Evolutionary conservation across 75 land plant species (phyloP).

Genomic region (Selaginella tamariscina): DNA sequence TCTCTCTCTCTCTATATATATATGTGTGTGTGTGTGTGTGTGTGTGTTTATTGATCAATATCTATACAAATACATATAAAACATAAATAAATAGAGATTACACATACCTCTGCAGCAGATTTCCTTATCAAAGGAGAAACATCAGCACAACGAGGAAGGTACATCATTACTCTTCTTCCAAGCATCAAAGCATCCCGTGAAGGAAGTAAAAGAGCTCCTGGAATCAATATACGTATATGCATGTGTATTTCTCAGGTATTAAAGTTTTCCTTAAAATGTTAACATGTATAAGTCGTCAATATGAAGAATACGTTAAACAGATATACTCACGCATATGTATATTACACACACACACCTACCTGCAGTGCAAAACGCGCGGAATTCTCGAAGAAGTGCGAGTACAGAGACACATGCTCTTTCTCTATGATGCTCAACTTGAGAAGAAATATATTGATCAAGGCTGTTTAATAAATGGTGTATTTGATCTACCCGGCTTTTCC

Average conservation of each 20-base stretch:
- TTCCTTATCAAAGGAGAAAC: constrained; percentile 53
- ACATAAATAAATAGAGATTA: not conserved
- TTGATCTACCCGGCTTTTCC: constrained; percentile 85
- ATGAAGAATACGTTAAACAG: not conserved
- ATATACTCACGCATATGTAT: not conserved
- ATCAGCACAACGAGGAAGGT: constrained; percentile 96
- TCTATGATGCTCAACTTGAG: constrained; percentile 66
- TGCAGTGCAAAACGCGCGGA: constrained; percentile 64
- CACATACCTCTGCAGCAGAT: constrained; percentile 57
- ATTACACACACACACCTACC: constrained; percentile 43
- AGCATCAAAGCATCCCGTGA: constrained; percentile 72
- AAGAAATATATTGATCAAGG: constrained; percentile 81
- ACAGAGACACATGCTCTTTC: constrained; percentile 74
- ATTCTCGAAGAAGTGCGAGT: constrained; percentile 63
- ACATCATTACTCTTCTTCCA: constrained; percentile 73
- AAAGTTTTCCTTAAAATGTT: too few species aligned
- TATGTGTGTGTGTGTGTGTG: too few species aligned
- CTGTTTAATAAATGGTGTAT: constrained; percentile 75
- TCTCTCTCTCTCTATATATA: too few species aligned
- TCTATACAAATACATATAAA: not conserved
- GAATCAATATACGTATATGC: not conserved
- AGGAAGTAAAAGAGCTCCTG: constrained; percentile 77
- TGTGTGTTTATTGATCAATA: too few species aligned
- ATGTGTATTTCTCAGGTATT: too few species aligned
- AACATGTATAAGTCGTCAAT: too few species aligned